Base-by-base conservation (phyloP, 176 grass and related monocot genomes). In the Luzula sylvatica region DNA sequence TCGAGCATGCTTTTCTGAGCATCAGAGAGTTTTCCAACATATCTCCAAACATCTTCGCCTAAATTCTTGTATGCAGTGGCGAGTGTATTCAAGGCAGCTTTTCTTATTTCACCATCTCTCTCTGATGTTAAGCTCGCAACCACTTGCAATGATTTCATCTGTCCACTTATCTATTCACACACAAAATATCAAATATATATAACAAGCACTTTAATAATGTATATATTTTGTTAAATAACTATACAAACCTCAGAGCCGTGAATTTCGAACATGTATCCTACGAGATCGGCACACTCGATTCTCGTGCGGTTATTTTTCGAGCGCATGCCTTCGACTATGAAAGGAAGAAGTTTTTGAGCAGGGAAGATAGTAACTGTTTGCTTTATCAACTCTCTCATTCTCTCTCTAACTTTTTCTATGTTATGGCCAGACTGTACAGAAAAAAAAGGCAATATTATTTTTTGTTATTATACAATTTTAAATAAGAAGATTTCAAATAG, bases 1-100 rank as follows among this genome's bases (percentile, higher is more conserved):
- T 98, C 92, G 1, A 98, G 85, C 92, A 98, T 98, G 58, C 92
- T 98, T 74, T 81, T 80, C 79, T 98, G 92, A 59, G 92, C 92
- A 80, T 98, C 92, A 41, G 92, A 98, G 52, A 98, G 81, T 53
- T 98, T 98, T 41, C 92, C 92, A 72, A 98, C 92, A 69, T 83
- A 98, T 55, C 81, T 69, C 92, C 92, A 98, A 22, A 98, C 82
- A 77, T 98, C 92, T 32, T 98, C 92, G 13, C 86, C 92, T 3
- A 98, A 65, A 77, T 83, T 90, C 56, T 98, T 98, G 41, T 98
- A 98, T 47, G 92, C 92, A 51, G 81, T 90, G 49, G 92, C 92
- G 79, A 98, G 78, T 8, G 82, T 90, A 69, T 98, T 98, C 56
- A 98, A 81, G 72, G 86, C 86, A 69, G 86, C 81, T 74, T 98